Evolutionary conservation across 306 rosid species (phyloP).

Genomic region (Astragalus membranaceus): DNA sequence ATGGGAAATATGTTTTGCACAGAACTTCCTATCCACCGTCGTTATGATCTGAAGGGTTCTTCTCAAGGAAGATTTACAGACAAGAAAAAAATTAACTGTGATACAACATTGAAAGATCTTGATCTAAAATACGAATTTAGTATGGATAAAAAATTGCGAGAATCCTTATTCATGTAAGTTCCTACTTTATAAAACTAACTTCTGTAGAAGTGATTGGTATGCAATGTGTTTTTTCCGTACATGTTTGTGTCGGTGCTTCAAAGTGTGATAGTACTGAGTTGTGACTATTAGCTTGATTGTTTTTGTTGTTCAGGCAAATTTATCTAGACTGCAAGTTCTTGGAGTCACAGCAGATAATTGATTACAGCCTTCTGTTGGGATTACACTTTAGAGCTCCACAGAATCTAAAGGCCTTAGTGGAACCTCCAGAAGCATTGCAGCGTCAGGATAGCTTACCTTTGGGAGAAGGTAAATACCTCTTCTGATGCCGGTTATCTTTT

Average conservation of each 20-base stretch:
- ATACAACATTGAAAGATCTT: slow-evolving; percentile 83
- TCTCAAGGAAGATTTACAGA: slow-evolving; percentile 69
- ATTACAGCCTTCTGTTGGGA: slow-evolving; percentile 94
- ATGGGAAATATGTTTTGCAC: slow-evolving; percentile 99
- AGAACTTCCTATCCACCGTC: slow-evolving; percentile 79
- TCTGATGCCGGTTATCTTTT: background rate
- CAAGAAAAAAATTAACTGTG: slow-evolving; percentile 45
- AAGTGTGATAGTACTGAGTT: too few species aligned
- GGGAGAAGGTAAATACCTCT: slow-evolving; percentile 38
- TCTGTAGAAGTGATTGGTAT: background rate
- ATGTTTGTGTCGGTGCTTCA: background rate
- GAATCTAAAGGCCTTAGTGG: slow-evolving; percentile 59
- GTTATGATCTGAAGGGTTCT: slow-evolving; percentile 94
- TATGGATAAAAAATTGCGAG: slow-evolving; percentile 91
- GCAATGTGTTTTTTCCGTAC: background rate
- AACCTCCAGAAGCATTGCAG: slow-evolving; percentile 34
- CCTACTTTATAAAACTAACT: background rate
- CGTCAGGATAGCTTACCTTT: slow-evolving; percentile 28
- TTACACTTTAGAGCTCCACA: slow-evolving; percentile 94
- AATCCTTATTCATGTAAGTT: slow-evolving; percentile 67
- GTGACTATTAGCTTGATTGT: slow-evolving; percentile 1
- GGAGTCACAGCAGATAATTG: slow-evolving; percentile 84
- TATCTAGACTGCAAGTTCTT: slow-evolving; percentile 73
- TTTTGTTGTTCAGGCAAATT: slow-evolving; percentile 63
- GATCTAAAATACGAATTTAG: slow-evolving; percentile 77